Evolutionary conservation across 108 stramenopile genomes (phyloP).

Genomic region (Conticribra weissflogii): DNA sequence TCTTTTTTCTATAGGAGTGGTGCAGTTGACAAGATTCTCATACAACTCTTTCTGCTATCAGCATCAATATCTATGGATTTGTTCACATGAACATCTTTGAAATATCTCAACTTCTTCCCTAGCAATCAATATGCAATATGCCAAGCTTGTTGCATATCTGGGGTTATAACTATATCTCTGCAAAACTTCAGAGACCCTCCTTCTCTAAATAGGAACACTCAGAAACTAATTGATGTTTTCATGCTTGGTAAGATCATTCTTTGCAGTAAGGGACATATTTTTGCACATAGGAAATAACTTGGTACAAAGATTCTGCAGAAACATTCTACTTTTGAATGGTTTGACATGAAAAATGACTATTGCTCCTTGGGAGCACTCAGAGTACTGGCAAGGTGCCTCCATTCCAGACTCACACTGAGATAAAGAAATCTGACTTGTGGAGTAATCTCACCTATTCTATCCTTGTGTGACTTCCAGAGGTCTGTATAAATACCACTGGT

Average conservation of each 20-base stretch:
- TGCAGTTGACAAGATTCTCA: neutral
- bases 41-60: slow-evolving; percentile 5
- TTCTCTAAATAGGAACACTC: neutral
- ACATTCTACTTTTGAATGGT: slow-evolving; percentile 8
- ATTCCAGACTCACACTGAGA: slow-evolving; percentile 19
- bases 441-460: too few relatives aligned
- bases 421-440: neutral
- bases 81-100: neutral
- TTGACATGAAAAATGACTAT: slow-evolving; percentile 24
- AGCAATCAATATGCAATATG: neutral
- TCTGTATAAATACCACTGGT: slow-evolving; percentile 9
- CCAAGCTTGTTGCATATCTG: too few relatives aligned
- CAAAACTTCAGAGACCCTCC: slow-evolving; percentile 6
- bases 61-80: neutral
- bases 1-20: slow-evolving; percentile 5
- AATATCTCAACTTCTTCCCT: neutral
- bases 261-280: slow-evolving; percentile 5
- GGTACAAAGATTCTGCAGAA: slow-evolving; percentile 6
- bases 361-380: slow-evolving; percentile 6
- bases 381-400: slow-evolving; percentile 4
- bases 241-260: neutral
- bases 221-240: neutral
- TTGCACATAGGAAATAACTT: slow-evolving; percentile 18
- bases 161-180: too few relatives aligned
- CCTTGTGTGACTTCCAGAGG: too few relatives aligned